These are phyloP conservation scores for Guyanaporus albipodus DNA, from an alignment of 768 basidiomycete genomes.

Conservation along the genomic window DNA sequence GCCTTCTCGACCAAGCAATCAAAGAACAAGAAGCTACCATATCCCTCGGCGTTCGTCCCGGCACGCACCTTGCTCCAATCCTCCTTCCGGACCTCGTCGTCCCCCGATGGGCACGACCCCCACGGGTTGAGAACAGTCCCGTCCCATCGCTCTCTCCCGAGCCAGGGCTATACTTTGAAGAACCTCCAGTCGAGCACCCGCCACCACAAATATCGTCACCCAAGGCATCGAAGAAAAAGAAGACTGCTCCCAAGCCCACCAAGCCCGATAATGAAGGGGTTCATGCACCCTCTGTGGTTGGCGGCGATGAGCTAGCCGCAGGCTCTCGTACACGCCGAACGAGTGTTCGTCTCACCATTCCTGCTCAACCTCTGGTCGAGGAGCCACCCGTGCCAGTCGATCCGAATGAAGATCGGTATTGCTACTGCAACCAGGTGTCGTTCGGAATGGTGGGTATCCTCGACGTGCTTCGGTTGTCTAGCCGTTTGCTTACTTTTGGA, in stretches of 20 bases:
- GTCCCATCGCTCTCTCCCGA: constrained; percentile 35
- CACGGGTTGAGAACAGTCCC: constrained; percentile 42
- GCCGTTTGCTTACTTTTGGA: background rate
- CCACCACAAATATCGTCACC: constrained; percentile 10
- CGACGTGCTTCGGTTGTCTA: background rate
- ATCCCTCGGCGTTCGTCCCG: constrained; percentile 48
- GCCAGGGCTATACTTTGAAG: constrained; percentile 18
- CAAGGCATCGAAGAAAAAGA: constrained; percentile 23
- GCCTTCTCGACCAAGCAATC: constrained; percentile 72
- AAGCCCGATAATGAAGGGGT: constrained; percentile 20
- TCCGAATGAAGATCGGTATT: constrained; percentile 62
- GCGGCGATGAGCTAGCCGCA: constrained; percentile 6
- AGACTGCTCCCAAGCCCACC: constrained; percentile 10
- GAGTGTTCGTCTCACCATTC: constrained; percentile 35
- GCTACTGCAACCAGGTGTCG: constrained; percentile 76
- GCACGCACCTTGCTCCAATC: constrained; percentile 50
- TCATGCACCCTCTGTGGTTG: constrained; percentile 1
- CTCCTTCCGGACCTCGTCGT: constrained; percentile 61
- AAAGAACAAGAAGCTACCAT: constrained; percentile 56
- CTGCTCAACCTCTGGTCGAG: constrained; percentile 22
- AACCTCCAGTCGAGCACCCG: constrained; percentile 6
- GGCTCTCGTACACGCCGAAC: constrained; percentile 20
- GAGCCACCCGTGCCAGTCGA: constrained; percentile 29
- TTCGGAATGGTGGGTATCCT: constrained; percentile 65
- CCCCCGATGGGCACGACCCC: constrained; percentile 48